These are phyloP conservation scores for Sanghuangporus sanghuang DNA, from an alignment of 1,284 basidiomycete species.

Conservation along the genomic window DNA sequence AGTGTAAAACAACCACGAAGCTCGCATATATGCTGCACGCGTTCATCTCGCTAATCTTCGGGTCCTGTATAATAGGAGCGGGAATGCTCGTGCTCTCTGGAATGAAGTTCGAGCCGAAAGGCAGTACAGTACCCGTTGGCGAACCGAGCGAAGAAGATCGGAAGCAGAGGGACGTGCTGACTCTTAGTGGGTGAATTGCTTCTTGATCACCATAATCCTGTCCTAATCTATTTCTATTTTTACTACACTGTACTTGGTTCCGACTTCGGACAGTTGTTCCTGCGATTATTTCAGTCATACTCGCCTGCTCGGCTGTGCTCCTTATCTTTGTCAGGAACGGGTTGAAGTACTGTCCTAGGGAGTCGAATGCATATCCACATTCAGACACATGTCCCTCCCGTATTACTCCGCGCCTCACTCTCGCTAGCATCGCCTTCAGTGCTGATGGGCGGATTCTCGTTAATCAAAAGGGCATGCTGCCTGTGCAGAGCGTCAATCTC, in stretches of 20 bases:
- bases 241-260: not conserved
- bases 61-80: not conserved
- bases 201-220: not conserved
- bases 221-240: not conserved
- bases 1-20: not conserved
- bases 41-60: constrained; percentile 2
- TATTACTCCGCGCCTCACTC: not conserved
- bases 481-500: constrained; percentile 10
- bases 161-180: not conserved
- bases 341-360: not conserved
- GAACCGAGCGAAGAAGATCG: not conserved
- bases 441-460: constrained; percentile 15
- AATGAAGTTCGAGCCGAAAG: not conserved
- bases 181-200: not conserved
- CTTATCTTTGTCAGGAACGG: not conserved
- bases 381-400: not conserved
- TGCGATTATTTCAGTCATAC: not conserved
- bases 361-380: too few species aligned
- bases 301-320: not conserved
- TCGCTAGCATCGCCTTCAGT: constrained; percentile 15
- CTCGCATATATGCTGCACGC: not conserved
- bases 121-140: not conserved
- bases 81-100: not conserved
- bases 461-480: constrained; percentile 13
- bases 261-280: not conserved